Conservation (phyloP, 352 stramenopile species). For the Phytophthora macrochlamydospora region DNA sequence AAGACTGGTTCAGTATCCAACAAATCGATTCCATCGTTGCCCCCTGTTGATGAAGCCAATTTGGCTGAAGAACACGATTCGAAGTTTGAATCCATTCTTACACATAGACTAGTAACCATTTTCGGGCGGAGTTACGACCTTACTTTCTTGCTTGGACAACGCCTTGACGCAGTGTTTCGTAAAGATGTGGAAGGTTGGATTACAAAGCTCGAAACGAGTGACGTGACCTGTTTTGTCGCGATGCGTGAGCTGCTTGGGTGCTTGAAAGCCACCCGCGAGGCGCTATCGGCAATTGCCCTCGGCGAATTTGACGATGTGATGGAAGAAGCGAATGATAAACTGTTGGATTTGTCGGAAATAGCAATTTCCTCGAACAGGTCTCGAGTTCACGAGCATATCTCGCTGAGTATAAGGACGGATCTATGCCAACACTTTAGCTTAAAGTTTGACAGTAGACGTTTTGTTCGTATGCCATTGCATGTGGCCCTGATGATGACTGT, state of each 20-base stretch:
- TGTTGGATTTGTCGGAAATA: conserved; percentile 12
- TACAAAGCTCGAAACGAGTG: conserved; percentile 59
- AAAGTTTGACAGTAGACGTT: conserved; percentile 43
- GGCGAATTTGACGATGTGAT: conserved; percentile 42
- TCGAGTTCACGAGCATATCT: conserved; percentile 54
- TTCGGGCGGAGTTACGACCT: conserved; percentile 72
- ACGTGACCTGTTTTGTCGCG: conserved; percentile 60
- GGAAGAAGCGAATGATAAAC: conserved; percentile 35
- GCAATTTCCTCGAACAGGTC: conserved; percentile 27
- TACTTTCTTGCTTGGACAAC: conserved; percentile 52
- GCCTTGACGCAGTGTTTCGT: conserved; percentile 49
- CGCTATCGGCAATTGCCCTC: conserved; percentile 29
- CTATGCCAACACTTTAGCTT: conserved; percentile 68
- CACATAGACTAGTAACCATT: conserved; percentile 51
- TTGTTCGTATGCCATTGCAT: conserved; percentile 42
- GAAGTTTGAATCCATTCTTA: conserved; percentile 35
- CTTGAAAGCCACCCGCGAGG: conserved; percentile 39
- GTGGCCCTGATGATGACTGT: conserved; percentile 25
- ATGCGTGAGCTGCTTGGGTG: conserved; percentile 42
- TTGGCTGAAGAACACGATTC: conserved; percentile 17
- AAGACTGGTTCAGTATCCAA: conserved; percentile 5
- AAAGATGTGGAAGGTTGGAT: conserved; percentile 64
- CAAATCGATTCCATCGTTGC: conserved; percentile 6
- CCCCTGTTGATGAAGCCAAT: conserved; percentile 2
- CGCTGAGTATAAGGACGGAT: conserved; percentile 52